phyloP scores from a whole-genome alignment of 345 rosid species.

The Pseudoturritis turrita region DNA sequence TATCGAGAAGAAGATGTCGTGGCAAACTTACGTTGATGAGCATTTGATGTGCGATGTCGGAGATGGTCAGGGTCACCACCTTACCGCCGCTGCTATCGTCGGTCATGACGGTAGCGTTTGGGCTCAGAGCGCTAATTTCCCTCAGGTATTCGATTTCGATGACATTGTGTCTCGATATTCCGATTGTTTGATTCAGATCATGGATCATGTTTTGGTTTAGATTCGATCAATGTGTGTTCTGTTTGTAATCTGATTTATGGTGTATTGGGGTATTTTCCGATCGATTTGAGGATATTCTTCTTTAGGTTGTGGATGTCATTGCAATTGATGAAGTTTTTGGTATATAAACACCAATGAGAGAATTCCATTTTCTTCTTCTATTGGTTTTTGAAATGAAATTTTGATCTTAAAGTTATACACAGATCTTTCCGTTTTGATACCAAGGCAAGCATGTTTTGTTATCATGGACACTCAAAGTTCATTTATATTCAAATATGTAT shows the following conservation, averaged over 20 bases:
- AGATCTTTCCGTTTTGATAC: too few relatives aligned
- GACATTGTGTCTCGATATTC: neutral
- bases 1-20: slow-evolving; percentile 60
- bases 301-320: too few relatives aligned
- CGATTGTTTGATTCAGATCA: neutral
- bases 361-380: too few relatives aligned
- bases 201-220: neutral
- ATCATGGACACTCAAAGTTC: too few relatives aligned
- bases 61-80: slow-evolving; percentile 61
- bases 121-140: slow-evolving; percentile 83
- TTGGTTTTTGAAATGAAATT: too few relatives aligned
- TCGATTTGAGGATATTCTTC: neutral
- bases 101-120: slow-evolving; percentile 86
- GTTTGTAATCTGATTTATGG: too few relatives aligned
- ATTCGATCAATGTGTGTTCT: neutral
- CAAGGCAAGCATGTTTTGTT: too few relatives aligned
- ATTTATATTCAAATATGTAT: too few relatives aligned
- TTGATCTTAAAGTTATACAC: too few relatives aligned
- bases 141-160: slow-evolving; percentile 35
- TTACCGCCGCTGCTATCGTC: slow-evolving; percentile 64
- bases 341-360: too few relatives aligned
- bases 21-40: slow-evolving; percentile 89
- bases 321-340: too few relatives aligned
- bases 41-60: slow-evolving; percentile 81
- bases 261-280: too few relatives aligned